These are phyloP conservation scores for Chlamydomonas urium DNA, from an alignment of 139 green algal species.

Conservation along the genomic window DNA sequence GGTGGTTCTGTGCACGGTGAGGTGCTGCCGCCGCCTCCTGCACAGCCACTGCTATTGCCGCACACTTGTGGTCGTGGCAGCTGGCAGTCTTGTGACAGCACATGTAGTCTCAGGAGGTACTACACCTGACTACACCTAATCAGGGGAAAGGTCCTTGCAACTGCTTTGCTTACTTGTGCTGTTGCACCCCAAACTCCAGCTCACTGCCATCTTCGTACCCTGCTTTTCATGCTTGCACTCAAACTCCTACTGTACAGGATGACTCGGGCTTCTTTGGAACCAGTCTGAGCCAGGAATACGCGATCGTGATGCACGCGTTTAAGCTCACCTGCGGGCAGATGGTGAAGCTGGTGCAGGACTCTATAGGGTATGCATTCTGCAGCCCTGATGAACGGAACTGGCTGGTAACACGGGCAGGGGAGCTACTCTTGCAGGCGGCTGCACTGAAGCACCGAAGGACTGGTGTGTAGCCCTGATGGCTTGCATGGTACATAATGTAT, in stretches of 20 bases:
- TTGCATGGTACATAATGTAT: too few relatives aligned
- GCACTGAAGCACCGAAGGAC: too few relatives aligned
- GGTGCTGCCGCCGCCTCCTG: neutral
- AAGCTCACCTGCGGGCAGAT: slow-evolving; percentile 25
- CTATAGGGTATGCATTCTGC: slow-evolving; percentile 30
- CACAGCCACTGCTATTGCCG: neutral
- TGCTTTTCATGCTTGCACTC: neutral
- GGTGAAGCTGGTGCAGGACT: slow-evolving; percentile 13
- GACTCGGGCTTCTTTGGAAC: slow-evolving; percentile 74
- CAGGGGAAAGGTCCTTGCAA: too few relatives aligned
- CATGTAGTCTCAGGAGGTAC: neutral
- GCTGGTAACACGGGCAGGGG: too few relatives aligned
- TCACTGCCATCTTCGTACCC: slow-evolving; percentile 32
- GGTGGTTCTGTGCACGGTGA: slow-evolving; percentile 64
- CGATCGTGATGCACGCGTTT: slow-evolving; percentile 55
- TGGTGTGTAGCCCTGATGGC: too few relatives aligned
- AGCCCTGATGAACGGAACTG: neutral
- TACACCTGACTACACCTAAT: neutral
- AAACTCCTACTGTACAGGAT: slow-evolving; percentile 38
- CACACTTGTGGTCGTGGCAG: neutral
- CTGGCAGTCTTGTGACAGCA: neutral
- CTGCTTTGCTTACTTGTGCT: too few relatives aligned
- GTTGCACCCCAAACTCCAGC: neutral
- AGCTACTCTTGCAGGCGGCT: too few relatives aligned
- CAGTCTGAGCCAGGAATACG: slow-evolving; percentile 55